Base-by-base conservation (phyloP, 495 filamentous ascomycete genomes). In the Daldinia loculata region DNA sequence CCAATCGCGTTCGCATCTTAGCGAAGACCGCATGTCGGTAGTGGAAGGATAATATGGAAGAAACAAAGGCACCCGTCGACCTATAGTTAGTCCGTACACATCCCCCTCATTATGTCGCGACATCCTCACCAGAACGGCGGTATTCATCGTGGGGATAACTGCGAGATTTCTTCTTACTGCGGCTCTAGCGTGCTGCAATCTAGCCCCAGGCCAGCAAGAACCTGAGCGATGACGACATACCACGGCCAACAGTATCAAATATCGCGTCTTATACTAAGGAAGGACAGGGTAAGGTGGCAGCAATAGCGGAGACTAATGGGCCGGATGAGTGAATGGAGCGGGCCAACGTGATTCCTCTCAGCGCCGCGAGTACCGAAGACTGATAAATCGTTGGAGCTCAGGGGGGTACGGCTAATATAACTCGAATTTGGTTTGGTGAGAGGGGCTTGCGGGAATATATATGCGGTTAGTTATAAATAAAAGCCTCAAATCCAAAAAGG, bases 211-310 rank as follows among this genome's bases (percentile, higher is more conserved):
- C 43, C 43, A 48, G 43, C 43, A 12, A 51, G 9, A 45, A 27
- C 50, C 39, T 50, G 29, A 29, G 36, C 36, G 6, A 65, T 70
- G 56, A 66, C 68, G 68, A 58, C 57, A 66, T 57, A 27, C 51
- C 24, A 51, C 61, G 5, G 32, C 29, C 56, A 66, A 15, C 45
- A 57, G 9, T 6, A 58, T 51, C 36, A 56, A 56, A 30, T 38
- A 6, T 38, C 61, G 55, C 45, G n/a, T 66, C 36, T 39, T 64
- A 45, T 52, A 53, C n/a, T 39, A 30, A 6, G 45, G 26, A 51
- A 17, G 52, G 56, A 39, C 39, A 61, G 22, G 55, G 39, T 39
- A 61, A 29, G 19, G 53, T 59, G 27, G 45, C 43, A 63, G 12
- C 27, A 34, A n/a, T 50, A 65, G 61, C 61, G 61, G 67, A 32